Base-by-base conservation (phyloP, 257 asterid species). In the Gynochthodes officinalis region DNA sequence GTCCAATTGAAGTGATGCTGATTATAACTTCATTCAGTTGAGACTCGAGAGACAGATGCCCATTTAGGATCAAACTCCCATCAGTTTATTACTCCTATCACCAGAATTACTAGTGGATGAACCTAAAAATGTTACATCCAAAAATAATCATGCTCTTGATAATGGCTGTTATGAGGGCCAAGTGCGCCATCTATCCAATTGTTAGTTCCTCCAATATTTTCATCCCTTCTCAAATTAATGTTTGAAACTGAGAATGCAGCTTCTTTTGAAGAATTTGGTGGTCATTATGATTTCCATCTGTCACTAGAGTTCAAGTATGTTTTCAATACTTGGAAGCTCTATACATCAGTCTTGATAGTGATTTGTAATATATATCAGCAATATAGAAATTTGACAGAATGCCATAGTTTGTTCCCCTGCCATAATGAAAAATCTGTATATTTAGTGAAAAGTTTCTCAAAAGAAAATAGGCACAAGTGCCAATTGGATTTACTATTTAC, bases 201-300 rank as follows among this genome's bases (percentile, higher is more conserved):
- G 2, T 73, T 82, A n/a, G 87, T 90, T 90, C 86, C 92, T 90
- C 87, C 88, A 86, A 4, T 87, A 78, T 0, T 37, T 83, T 95
- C 90, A 90, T 23, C 96, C 95, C 96, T 86, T 90, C 77, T 90
- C 96, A 53, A 95, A 64, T 88, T 86, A 69, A 90, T 90, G 72
- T 95, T 88, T 76, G n/a, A 80, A 90, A 21, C 95, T 88, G 1
- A 94, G 88, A 8, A 90, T 90, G 83, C 96, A 90, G 5, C 86
- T 90, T 69, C 96, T 75, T 71, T 84, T 86, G 81, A 83, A 90
- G 33, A 90, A 90, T 44, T 94, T 73, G 0, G 96, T 90, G 0
- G 88, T 76, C 65, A 78, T 75, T 84, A 88, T 90, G 35, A 90
- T 84, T 50, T 90, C 90, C 84, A 86, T 78, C 81, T 90, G 92